Evolutionary conservation across 2,329 filamentous ascomycete species (phyloP), one percentile per base, ranked within the genome.

Genomic region (Clonostachys byssicola): DNA sequence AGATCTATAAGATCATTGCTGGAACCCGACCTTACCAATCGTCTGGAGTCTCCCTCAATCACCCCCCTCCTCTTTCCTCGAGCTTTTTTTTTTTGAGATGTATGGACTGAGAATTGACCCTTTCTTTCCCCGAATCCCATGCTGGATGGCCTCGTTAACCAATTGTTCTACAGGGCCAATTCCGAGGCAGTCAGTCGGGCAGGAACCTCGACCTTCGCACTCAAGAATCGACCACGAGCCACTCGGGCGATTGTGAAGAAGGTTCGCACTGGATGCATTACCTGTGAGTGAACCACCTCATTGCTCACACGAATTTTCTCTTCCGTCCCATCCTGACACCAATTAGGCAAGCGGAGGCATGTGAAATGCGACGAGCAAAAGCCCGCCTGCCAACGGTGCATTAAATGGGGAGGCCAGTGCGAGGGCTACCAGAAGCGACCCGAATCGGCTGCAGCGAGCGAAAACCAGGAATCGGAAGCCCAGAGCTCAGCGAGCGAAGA

Each of bases 281-380:
- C 58, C 44, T 61, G 59, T 61, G 49, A 57, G 59, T 17, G 13
- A 30, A n/a, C 9, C 23, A 10, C 8, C 23, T 30, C 23, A 9
- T 30, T 30, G 8, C 23, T 30, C 23, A 30, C 7, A 30, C 8
- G 9, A 8, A 2, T 30, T 9, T 30, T 30, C 23, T 30, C 23
- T 30, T 30, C 23, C 23, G 23, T 30, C 8, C 7, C 23, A 10
- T 30, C 8, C 23, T 30, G 8, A 30, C 23, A 30, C 23, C 23
- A 30, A 30, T 30, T 30, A 20, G 34, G 43, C 44, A 63, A 59
- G 49, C 56, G 54, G 47, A 56, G 61, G 14, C 61, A 63, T 46
- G 59, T 64, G 16, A 64, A 64, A 44, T 64, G 61, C 48, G 61
- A 64, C 45, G 61, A 64, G 44, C 51, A 51, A 9, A 62, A 61